Base-by-base conservation (phyloP, 768 basidiomycete genomes). In the Tricholomella constricta region DNA sequence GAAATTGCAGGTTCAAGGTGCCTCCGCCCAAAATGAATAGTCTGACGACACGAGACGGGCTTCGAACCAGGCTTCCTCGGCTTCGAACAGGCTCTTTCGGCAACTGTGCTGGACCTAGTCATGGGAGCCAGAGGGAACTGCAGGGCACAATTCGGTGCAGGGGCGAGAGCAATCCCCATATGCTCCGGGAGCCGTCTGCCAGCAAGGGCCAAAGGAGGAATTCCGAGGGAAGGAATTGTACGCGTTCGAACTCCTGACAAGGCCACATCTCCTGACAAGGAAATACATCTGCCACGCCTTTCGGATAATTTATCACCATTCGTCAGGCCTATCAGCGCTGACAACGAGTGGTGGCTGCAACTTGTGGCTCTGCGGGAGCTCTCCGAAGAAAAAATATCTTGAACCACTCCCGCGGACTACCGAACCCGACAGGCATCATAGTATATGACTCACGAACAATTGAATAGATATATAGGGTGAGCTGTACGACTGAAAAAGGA, bases 111-210 rank as follows among this genome's bases (percentile, higher is more conserved):
- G 25, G 19, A 25, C 6, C 23, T 48, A 45, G 43, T 6, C 56
- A 38, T 62, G 58, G 38, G 56, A 52, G 14, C 45, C 50, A 40
- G 47, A 53, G 51, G 53, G 59, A 58, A 55, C 25, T 14, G 15
- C 11, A 27, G 41, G n/a, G 23, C 31, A 53, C 20, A 38, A 40
- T 48, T 22, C 41, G 15, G 14, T 36, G 47, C 4, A 14, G 34
- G 31, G 36, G 7, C 23, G 22, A n/a, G 9, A 23, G 37, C 9
- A 25, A 54, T 44, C 29, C 43, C n/a, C 53, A 54, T 43, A 61
- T 51, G 56, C 22, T 35, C 17, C 31, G 20, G 32, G 23, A 35
- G 19, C 6, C 19, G 14, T 10, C 22, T 38, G 35, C 44, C 19
- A 43, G 29, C 42, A 41, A 22, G 47, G 45, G 20, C n/a, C 7